phyloP scores from a whole-genome alignment of 148 eudicot species.

The Cornus suecica region DNA sequence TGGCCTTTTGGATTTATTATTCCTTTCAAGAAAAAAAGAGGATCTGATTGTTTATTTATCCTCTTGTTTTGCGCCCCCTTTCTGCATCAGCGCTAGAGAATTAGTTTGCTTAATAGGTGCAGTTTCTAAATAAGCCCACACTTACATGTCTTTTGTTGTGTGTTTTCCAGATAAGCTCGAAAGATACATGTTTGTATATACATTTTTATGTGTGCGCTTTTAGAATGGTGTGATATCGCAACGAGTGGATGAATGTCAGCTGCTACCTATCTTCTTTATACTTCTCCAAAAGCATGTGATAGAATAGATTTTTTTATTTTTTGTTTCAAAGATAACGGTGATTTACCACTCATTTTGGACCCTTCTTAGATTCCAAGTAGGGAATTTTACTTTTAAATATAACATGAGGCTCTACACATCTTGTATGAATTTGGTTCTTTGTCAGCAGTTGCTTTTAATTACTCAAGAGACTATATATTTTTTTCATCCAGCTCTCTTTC shows the following conservation, averaged over 20 bases:
- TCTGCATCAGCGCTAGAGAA: background rate
- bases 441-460: background rate
- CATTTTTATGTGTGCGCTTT: background rate
- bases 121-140: background rate
- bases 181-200: background rate
- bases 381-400: background rate
- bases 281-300: background rate
- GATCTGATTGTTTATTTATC: background rate
- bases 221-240: background rate
- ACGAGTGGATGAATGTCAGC: background rate
- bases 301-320: background rate
- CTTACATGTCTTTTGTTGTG: background rate
- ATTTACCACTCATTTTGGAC: background rate
- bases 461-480: background rate
- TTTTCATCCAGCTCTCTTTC: slow-evolving; percentile 79
- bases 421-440: background rate
- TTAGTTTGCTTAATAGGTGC: background rate
- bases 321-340: background rate
- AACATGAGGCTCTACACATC: background rate
- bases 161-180: background rate
- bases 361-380: background rate
- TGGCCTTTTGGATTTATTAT: background rate
- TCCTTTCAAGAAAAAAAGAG: background rate
- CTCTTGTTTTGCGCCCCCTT: background rate
- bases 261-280: background rate